phyloP scores from a whole-genome alignment of 1,139 yeast genomes.

The Kluyveromyces sp. region DNA sequence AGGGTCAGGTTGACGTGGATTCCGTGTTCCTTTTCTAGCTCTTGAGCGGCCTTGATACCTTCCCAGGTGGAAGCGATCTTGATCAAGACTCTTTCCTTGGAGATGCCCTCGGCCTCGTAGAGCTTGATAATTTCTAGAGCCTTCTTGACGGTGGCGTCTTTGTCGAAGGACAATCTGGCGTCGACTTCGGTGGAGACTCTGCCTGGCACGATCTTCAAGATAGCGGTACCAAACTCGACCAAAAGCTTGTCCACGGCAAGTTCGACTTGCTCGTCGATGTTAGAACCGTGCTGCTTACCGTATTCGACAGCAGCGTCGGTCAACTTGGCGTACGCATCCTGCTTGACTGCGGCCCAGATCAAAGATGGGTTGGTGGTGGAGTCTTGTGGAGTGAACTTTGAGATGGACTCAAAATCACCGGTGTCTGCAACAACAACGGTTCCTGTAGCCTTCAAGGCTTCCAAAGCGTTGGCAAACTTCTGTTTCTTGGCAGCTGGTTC shows the following conservation, averaged over 20 bases:
- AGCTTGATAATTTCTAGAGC: conserved; percentile 81
- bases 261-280: conserved; percentile 57
- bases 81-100: conserved; percentile 84
- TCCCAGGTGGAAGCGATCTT: conserved; percentile 98
- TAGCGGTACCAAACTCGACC: conserved; percentile 94
- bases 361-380: conserved; percentile 98
- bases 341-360: conserved; percentile 91
- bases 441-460: conserved; percentile 90
- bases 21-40: conserved; percentile 82
- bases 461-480: conserved; percentile 65
- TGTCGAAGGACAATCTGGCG: conserved; percentile 94
- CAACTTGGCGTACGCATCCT: conserved; percentile 80
- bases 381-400: conserved; percentile 97
- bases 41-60: conserved; percentile 98
- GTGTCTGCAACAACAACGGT: conserved; percentile 97
- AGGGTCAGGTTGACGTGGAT: conserved; percentile 94
- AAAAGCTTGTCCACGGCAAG: conserved; percentile 85
- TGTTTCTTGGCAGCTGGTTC: conserved; percentile 32
- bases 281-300: conserved; percentile 57
- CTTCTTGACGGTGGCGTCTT: conserved; percentile 85
- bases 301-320: conserved; percentile 86
- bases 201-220: conserved; percentile 93
- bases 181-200: conserved; percentile 99
- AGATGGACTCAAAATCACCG: conserved; percentile 97
- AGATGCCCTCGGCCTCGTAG: conserved; percentile 76